Conservation (phyloP, 192 early-diverging fungal species). For the Kickxella alabastrina region DNA sequence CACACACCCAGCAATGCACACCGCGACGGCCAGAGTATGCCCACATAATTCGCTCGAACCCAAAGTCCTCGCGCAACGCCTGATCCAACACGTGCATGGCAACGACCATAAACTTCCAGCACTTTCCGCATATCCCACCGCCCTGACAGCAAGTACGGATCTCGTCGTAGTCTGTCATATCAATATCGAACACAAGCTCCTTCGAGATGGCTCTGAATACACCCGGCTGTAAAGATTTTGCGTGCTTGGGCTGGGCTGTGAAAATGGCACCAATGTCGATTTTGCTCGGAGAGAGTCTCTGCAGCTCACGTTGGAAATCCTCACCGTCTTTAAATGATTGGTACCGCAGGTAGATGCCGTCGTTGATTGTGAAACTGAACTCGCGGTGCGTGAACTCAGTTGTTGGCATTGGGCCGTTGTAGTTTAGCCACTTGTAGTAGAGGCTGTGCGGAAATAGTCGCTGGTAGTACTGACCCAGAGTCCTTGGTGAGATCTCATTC, state of each 20-base stretch:
- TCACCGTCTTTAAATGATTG: constrained; percentile 72
- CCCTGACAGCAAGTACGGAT: constrained; percentile 92
- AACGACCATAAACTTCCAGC: constrained; percentile 93
- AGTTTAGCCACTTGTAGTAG: constrained; percentile 82
- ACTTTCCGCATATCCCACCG: constrained; percentile 80
- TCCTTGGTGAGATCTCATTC: constrained; percentile 36
- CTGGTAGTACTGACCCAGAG: constrained; percentile 75
- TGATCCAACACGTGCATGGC: constrained; percentile 83
- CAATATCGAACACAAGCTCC: constrained; percentile 98
- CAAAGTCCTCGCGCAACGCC: constrained; percentile 86
- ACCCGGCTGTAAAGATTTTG: constrained; percentile 65
- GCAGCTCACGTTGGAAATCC: constrained; percentile 72
- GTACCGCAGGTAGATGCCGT: constrained; percentile 85
- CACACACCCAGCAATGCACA: constrained; percentile 97
- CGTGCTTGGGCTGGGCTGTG: constrained; percentile 77
- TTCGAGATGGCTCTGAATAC: constrained; percentile 76
- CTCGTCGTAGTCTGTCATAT: constrained; percentile 99
- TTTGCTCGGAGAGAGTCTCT: constrained; percentile 76
- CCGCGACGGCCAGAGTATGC: constrained; percentile 95
- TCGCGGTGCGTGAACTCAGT: constrained; percentile 83
- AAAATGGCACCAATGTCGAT: constrained; percentile 98
- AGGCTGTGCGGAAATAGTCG: constrained; percentile 79
- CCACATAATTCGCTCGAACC: constrained; percentile 90
- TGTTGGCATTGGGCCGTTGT: constrained; percentile 54
- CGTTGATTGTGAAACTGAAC: constrained; percentile 81